These are phyloP conservation scores for Metarhizium guizhouense DNA, from an alignment of 2,329 filamentous ascomycete species.

Conservation along the genomic window DNA sequence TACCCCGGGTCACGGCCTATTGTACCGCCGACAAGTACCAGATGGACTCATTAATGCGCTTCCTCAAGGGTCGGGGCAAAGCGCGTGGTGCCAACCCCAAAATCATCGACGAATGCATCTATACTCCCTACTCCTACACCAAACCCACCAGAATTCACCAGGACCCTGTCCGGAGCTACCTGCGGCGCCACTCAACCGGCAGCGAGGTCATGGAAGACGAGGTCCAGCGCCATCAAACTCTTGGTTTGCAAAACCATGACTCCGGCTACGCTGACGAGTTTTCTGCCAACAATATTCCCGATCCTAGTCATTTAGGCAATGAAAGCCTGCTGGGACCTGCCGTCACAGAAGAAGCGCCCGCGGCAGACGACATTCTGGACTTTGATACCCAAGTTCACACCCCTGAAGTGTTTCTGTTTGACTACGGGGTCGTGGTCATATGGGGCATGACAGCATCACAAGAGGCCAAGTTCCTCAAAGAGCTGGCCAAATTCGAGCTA, in stretches of 20 bases:
- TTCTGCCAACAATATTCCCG: constrained; percentile 16
- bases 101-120: constrained; percentile 94
- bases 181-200: constrained; percentile 69
- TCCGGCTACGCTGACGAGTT: constrained; percentile 22
- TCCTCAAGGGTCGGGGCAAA: constrained; percentile 76
- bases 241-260: constrained; percentile 44
- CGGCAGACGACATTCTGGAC: constrained; percentile 48
- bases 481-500: constrained; percentile 87
- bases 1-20: constrained; percentile 92
- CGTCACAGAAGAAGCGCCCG: constrained; percentile 25
- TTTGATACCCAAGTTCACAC: constrained; percentile 86
- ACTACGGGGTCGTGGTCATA: constrained; percentile 95
- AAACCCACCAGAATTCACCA: constrained; percentile 23
- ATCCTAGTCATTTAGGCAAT: constrained; percentile 16
- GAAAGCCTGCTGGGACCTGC: constrained; percentile 26
- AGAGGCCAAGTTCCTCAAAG: constrained; percentile 84
- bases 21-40: constrained; percentile 90
- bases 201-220: constrained; percentile 41
- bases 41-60: constrained; percentile 81
- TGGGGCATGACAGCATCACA: constrained; percentile 95
- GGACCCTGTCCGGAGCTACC: constrained; percentile 38
- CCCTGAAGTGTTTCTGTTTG: constrained; percentile 90
- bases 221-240: constrained; percentile 41
- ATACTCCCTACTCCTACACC: constrained; percentile 82
- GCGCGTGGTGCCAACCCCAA: constrained; percentile 77